A percentile compares a stretch with the other conserved stretches of the same genome.
These are phyloP conservation scores for Sphaerulina vaccinii DNA, from an alignment of 2,329 filamentous ascomycete genomes.

Conservation along the genomic window DNA sequence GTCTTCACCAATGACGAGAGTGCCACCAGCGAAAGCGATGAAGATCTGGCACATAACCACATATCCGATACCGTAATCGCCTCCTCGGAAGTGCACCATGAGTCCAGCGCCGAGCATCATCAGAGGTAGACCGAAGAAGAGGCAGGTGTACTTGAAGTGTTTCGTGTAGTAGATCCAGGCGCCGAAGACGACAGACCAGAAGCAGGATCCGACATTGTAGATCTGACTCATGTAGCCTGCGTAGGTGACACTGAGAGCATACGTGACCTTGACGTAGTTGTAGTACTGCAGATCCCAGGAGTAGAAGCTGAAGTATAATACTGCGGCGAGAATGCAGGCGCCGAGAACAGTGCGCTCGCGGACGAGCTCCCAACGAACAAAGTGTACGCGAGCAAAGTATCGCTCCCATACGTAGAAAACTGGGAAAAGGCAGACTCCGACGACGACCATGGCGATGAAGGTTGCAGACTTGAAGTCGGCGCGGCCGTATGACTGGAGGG, in stretches of 20 bases:
- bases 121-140: slow-evolving; percentile 38
- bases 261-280: slow-evolving; percentile 50
- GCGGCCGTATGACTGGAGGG: slow-evolving; percentile 44
- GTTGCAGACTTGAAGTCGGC: slow-evolving; percentile 39
- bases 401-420: slow-evolving; percentile 59
- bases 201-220: slow-evolving; percentile 42
- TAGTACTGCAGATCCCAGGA: slow-evolving; percentile 43
- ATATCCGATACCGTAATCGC: slow-evolving; percentile 47
- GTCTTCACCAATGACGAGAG: slow-evolving; percentile 55
- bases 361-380: slow-evolving; percentile 57
- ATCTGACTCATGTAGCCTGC: slow-evolving; percentile 37
- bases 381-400: slow-evolving; percentile 55
- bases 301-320: slow-evolving; percentile 51
- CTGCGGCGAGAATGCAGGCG: slow-evolving; percentile 41
- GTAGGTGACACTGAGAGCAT: slow-evolving; percentile 38
- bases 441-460: slow-evolving; percentile 42
- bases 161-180: slow-evolving; percentile 48
- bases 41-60: slow-evolving; percentile 58
- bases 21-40: slow-evolving; percentile 55
- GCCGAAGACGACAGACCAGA: slow-evolving; percentile 50
- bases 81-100: slow-evolving; percentile 39
- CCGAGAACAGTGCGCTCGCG: slow-evolving; percentile 52
- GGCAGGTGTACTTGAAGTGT: slow-evolving; percentile 50
- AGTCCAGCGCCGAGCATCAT: slow-evolving; percentile 37
- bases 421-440: slow-evolving; percentile 33